Conservation (phyloP, 345 rosid genomes). For the Nasturtium officinale region DNA sequence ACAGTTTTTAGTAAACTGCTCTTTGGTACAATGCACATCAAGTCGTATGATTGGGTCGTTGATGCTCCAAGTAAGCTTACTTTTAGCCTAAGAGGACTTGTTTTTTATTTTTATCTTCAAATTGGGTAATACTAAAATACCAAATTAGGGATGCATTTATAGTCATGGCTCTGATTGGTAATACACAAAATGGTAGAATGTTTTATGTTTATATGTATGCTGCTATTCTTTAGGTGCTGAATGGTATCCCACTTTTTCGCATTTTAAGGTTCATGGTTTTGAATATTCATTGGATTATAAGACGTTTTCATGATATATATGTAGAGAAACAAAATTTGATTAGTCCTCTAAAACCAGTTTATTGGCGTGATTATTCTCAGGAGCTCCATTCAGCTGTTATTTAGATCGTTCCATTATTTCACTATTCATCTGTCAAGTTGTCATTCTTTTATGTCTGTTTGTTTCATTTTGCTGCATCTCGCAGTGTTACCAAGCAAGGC, state of each 20-base stretch:
- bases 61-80: conserved; percentile 49
- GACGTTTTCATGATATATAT: neutral
- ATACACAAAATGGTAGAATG: neutral
- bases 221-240: neutral
- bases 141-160: conserved; percentile 7
- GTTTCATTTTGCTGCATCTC: neutral
- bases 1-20: conserved; percentile 94
- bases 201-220: neutral
- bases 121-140: no score
- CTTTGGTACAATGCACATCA: conserved; percentile 90
- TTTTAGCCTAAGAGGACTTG: conserved; percentile 23
- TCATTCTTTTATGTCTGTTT: neutral
- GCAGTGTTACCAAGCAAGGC: neutral
- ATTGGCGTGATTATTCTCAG: neutral
- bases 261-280: neutral
- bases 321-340: neutral
- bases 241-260: neutral
- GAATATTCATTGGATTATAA: neutral
- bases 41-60: conserved; percentile 86
- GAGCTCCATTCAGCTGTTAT: neutral
- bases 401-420: no score
- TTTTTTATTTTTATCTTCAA: neutral
- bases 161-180: neutral
- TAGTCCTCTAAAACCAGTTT: neutral
- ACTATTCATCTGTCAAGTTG: neutral